Conservation (phyloP, 441 rosid species). For the Aleurites moluccanus region DNA sequence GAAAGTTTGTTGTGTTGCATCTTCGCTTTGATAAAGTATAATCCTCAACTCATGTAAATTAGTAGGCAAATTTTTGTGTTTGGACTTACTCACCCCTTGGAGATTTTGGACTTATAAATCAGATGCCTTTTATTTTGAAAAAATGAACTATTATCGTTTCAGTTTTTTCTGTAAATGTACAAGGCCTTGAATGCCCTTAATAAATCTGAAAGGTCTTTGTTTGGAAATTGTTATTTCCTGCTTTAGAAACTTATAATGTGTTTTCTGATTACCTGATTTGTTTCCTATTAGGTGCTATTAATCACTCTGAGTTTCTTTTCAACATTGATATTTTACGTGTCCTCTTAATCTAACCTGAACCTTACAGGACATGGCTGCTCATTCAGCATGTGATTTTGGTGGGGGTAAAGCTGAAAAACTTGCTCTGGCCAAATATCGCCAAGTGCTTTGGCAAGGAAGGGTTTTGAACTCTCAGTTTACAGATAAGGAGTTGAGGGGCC, state of each 20-base stretch:
- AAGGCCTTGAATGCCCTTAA: neutral
- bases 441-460: slow-evolving; percentile 95
- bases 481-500: slow-evolving; percentile 82
- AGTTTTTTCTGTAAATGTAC: neutral
- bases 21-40: slow-evolving; percentile 93
- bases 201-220: neutral
- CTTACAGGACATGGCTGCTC: slow-evolving; percentile 91
- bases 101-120: slow-evolving; percentile 11
- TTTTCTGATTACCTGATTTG: too few relatives aligned
- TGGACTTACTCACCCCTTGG: slow-evolving; percentile 3
- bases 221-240: slow-evolving; percentile 8
- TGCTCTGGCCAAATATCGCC: slow-evolving; percentile 89
- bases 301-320: neutral
- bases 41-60: slow-evolving; percentile 13
- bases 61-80: slow-evolving; percentile 1
- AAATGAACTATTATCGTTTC: neutral
- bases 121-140: slow-evolving; percentile 3
- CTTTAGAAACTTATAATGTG: neutral
- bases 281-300: too few relatives aligned
- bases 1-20: slow-evolving; percentile 86
- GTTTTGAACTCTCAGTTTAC: slow-evolving; percentile 91
- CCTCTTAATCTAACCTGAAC: neutral
- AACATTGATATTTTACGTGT: neutral
- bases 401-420: slow-evolving; percentile 96
- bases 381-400: slow-evolving; percentile 95